phyloP scores from a whole-genome alignment of 345 rosid genomes.

The Cardiospermum halicacabum region DNA sequence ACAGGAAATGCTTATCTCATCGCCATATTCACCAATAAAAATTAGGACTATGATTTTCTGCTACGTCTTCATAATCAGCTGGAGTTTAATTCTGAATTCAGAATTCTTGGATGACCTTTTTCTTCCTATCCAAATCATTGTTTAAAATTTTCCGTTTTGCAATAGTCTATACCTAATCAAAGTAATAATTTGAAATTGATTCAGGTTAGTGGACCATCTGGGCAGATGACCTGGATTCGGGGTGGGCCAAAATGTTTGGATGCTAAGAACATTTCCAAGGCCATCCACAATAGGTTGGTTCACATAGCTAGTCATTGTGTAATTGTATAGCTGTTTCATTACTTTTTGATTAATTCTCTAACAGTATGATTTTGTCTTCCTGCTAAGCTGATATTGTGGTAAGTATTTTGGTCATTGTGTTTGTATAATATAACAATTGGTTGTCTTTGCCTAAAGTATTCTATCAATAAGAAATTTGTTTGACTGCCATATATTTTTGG shows the following conservation, averaged over 20 bases:
- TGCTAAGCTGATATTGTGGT: neutral
- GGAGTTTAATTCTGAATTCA: neutral
- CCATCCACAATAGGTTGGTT: conserved; percentile 51
- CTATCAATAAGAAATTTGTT: neutral
- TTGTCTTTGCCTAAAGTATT: neutral
- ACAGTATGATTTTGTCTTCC: neutral
- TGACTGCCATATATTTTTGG: neutral
- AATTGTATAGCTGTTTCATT: neutral
- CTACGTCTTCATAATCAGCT: neutral
- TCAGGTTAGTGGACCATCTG: conserved; percentile 59
- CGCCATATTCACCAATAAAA: neutral
- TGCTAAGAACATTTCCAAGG: conserved; percentile 40
- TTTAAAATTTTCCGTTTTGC: neutral
- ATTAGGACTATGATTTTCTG: neutral
- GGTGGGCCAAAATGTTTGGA: conserved; percentile 53
- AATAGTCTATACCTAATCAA: neutral
- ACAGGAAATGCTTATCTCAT: neutral
- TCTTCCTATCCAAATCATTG: no score
- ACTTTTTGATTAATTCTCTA: neutral
- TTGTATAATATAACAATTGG: neutral
- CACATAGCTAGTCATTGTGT: neutral
- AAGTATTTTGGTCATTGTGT: neutral
- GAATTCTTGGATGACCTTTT: neutral
- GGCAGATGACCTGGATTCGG: conserved; percentile 63
- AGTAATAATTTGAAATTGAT: neutral